phyloP scores from a whole-genome alignment of 1,139 yeast species.

The Yamadazyma membranifaciens region DNA sequence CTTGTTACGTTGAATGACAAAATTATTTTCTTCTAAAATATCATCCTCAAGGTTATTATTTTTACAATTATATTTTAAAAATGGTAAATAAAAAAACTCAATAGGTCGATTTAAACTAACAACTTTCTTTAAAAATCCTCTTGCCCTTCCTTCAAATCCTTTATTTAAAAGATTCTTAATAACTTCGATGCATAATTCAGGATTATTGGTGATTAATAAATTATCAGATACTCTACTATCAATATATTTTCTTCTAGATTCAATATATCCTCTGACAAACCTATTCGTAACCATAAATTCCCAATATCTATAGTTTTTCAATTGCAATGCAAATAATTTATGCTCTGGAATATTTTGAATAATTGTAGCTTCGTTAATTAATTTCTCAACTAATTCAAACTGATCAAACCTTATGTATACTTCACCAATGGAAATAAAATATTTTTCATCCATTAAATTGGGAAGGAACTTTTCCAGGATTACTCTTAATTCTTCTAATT shows the following conservation, averaged over 20 bases:
- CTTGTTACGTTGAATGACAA: not conserved
- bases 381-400: conserved; percentile 31
- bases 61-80: conserved; percentile 21
- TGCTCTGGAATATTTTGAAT: conserved; percentile 28
- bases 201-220: conserved; percentile 2
- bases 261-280: conserved; percentile 10
- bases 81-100: conserved; percentile 19
- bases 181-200: conserved; percentile 21
- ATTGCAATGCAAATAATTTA: conserved; percentile 29
- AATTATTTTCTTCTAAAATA: not conserved
- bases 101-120: conserved; percentile 1
- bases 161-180: conserved; percentile 14
- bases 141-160: not conserved
- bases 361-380: conserved; percentile 26
- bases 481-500: conserved; percentile 21
- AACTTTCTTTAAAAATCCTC: conserved; percentile 14
- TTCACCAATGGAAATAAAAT: conserved; percentile 21
- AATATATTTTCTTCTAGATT: conserved; percentile 10
- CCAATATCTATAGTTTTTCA: conserved; percentile 36
- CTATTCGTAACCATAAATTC: conserved; percentile 9
- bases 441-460: conserved; percentile 16
- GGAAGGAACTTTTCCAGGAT: conserved; percentile 18
- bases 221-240: conserved; percentile 8
- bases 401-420: conserved; percentile 32
- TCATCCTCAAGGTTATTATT: not conserved